These are phyloP conservation scores for Leccinum truebloodii DNA, from an alignment of 768 basidiomycete genomes.

Conservation along the genomic window DNA sequence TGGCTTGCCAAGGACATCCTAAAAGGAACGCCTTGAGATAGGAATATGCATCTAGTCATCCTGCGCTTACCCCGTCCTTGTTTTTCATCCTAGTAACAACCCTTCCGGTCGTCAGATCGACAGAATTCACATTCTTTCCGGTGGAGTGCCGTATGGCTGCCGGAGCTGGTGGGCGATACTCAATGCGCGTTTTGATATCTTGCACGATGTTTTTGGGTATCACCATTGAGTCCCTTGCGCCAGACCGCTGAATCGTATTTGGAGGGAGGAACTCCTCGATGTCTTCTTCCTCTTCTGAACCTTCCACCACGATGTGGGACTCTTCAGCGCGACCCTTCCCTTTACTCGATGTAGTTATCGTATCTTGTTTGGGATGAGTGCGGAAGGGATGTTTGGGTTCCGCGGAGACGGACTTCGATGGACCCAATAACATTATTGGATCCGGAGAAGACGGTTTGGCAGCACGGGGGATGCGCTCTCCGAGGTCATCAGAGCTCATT, in stretches of 20 bases:
- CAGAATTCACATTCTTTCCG: background rate
- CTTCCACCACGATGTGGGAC: slow-evolving; percentile 16
- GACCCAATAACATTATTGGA: slow-evolving; percentile 10
- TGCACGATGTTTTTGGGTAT: slow-evolving; percentile 25
- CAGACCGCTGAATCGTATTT: background rate
- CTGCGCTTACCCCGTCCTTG: slow-evolving; percentile 24
- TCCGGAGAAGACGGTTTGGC: slow-evolving; percentile 26
- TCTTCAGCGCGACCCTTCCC: slow-evolving; percentile 27
- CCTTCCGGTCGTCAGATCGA: slow-evolving; percentile 9
- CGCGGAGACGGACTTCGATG: background rate
- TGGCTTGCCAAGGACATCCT: slow-evolving; percentile 8
- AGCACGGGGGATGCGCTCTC: slow-evolving; percentile 19
- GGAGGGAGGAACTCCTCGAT: slow-evolving; percentile 22
- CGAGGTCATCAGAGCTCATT: slow-evolving; percentile 23
- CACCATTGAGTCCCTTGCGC: background rate
- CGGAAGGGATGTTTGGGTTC: slow-evolving; percentile 21
- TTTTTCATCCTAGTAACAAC: slow-evolving; percentile 25
- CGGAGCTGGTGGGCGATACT: slow-evolving; percentile 1
- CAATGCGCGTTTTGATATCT: slow-evolving; percentile 9
- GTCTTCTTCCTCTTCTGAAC: slow-evolving; percentile 27
- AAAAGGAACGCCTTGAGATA: slow-evolving; percentile 7
- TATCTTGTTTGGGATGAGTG: slow-evolving; percentile 17
- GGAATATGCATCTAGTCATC: background rate
- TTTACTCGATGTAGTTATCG: slow-evolving; percentile 11
- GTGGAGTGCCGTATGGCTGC: slow-evolving; percentile 8